Evolutionary conservation across 163 green algal species (phyloP).

Genomic region (Chloromonas sp.): DNA sequence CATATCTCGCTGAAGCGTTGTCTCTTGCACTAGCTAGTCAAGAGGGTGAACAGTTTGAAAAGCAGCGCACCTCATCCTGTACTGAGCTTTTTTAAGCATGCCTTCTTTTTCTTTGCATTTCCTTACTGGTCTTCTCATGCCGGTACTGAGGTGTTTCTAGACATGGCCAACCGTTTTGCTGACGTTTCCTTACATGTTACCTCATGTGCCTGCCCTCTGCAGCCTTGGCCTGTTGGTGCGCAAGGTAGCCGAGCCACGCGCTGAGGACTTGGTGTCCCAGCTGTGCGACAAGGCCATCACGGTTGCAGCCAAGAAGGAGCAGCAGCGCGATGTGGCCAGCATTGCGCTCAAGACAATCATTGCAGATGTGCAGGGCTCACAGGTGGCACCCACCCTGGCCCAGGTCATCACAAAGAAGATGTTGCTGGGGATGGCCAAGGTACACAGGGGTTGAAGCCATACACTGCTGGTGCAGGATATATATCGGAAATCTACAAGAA

Average conservation of each 20-base stretch:
- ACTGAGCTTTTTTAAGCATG: neutral
- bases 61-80: neutral
- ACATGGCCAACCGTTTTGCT: neutral
- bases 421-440: conserved; percentile 47
- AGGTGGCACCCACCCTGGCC: conserved; percentile 9
- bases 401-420: conserved; percentile 50
- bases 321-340: conserved; percentile 71
- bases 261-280: conserved; percentile 54
- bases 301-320: conserved; percentile 39
- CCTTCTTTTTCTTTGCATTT: too few relatives aligned
- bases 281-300: conserved; percentile 55
- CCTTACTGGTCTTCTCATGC: too few relatives aligned
- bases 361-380: conserved; percentile 40
- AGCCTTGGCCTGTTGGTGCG: conserved; percentile 80
- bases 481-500: too few relatives aligned
- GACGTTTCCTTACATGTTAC: neutral
- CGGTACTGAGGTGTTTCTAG: too few relatives aligned
- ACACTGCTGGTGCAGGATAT: too few relatives aligned
- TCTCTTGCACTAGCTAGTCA: too few relatives aligned
- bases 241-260: conserved; percentile 49
- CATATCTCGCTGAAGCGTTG: too few relatives aligned
- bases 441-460: neutral
- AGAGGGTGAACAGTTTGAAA: too few relatives aligned
- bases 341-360: conserved; percentile 89
- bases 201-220: conserved; percentile 7